Evolutionary conservation across 306 rosid species (phyloP).

Genomic region (apple (Malus domestica)): DNA sequence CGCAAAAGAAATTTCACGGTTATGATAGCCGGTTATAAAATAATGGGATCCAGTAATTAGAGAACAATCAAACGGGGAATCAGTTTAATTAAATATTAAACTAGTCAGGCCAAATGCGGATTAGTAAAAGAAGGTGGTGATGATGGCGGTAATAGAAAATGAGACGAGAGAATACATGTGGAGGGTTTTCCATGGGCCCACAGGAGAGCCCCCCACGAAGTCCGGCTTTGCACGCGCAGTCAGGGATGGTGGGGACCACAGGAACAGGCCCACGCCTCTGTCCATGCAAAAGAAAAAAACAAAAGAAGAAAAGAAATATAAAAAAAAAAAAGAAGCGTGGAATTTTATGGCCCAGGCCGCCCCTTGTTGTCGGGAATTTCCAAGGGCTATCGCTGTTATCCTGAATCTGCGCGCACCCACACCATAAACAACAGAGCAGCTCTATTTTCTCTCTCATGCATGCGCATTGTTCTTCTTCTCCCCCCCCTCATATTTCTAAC

Average conservation of each 20-base stretch:
- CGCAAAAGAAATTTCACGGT: neutral
- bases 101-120: neutral
- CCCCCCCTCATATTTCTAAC: too few relatives aligned
- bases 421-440: neutral
- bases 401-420: neutral
- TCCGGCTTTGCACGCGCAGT: conserved; percentile 71
- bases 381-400: conserved; percentile 12
- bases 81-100: neutral
- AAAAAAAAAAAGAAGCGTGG: conserved; percentile 12
- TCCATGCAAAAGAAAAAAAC: conserved; percentile 35
- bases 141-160: conserved; percentile 19
- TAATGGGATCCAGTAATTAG: neutral
- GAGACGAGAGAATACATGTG: neutral
- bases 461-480: too few relatives aligned
- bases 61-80: neutral
- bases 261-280: conserved; percentile 28
- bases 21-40: neutral
- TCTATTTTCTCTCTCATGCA: neutral
- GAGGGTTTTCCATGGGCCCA: conserved; percentile 17
- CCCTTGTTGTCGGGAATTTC: conserved; percentile 16
- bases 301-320: neutral
- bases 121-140: neutral
- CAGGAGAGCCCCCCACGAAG: conserved; percentile 51
- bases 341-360: conserved; percentile 23
- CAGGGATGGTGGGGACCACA: conserved; percentile 38